Conservation (phyloP, 2,329 filamentous ascomycete genomes). For the Aspergillus hiratsukae region DNA sequence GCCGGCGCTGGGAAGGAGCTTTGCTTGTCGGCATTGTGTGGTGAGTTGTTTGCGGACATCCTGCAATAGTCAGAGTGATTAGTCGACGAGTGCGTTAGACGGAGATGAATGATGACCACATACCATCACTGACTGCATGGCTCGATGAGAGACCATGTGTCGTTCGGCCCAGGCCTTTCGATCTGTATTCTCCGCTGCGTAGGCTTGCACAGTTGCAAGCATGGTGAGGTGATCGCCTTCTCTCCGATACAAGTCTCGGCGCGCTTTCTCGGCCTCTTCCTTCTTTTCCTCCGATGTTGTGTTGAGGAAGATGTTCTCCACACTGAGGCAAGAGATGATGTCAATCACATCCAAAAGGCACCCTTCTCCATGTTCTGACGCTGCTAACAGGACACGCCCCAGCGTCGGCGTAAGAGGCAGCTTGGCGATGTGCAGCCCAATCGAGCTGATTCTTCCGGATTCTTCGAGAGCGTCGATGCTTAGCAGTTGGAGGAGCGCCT, state of each 20-base stretch:
- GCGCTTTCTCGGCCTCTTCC: constrained; percentile 53
- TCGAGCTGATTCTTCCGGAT: constrained; percentile 66
- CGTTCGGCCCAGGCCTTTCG: constrained; percentile 57
- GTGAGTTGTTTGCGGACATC: constrained; percentile 61
- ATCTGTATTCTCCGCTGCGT: constrained; percentile 54
- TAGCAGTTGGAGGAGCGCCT: constrained; percentile 74
- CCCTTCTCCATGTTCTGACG: constrained; percentile 63
- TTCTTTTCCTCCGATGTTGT: constrained; percentile 57
- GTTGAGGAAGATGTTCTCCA: constrained; percentile 61
- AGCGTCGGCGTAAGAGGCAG: constrained; percentile 79
- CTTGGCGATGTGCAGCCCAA: constrained; percentile 72
- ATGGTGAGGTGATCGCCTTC: constrained; percentile 63
- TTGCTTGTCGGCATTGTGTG: constrained; percentile 50
- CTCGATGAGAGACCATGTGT: constrained; percentile 58
- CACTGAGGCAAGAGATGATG: constrained; percentile 64
- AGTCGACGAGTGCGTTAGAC: not conserved
- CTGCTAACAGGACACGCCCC: constrained; percentile 77
- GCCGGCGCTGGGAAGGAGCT: constrained; percentile 32
- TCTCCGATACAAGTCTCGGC: constrained; percentile 53
- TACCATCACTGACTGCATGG: constrained; percentile 62
- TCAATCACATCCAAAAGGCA: constrained; percentile 83
- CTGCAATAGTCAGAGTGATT: constrained; percentile 21
- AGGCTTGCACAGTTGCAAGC: constrained; percentile 56
- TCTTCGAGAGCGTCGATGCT: constrained; percentile 72
- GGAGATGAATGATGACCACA: not conserved